Base-by-base conservation (phyloP, 331 rosid species). In the Malus hybrid region DNA sequence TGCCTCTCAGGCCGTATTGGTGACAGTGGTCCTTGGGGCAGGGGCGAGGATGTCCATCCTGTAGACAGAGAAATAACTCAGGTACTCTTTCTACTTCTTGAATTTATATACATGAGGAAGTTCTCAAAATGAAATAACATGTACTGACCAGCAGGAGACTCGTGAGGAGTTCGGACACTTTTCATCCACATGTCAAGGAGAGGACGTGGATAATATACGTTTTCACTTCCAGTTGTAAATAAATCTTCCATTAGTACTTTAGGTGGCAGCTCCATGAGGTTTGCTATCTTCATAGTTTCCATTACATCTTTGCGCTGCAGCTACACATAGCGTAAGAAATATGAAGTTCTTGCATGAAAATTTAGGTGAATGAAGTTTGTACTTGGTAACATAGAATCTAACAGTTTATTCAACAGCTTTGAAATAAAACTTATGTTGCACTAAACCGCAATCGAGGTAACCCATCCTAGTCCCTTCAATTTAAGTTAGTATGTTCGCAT, bases 201-300 rank as follows among this genome's bases (percentile, higher is more conserved):
- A 72, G 92, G 90, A 46, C 34, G 70, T 26, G 96, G 99, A 85
- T 91, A 94, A 85, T 90, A 82, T 76, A 88, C 67, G 75, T 82
- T 80, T 71, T 75, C 70, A 69, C 70, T 81, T 80, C 82, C 91
- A 58, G 66, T 78, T 65, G 79, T 67, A 72, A 82, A 87, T 85
- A 86, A 85, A 71, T 74, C 70, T 65, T 80, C 87, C 64, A 80
- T 79, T 66, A 94, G 82, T 74, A 81, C 90, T 74, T 80, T 73
- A 12, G 91, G 88, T 53, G 99, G 99, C 68, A 87, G 77, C 73
- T 89, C 89, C 96, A 90, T 87, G 82, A 90, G 92, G 80, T 80
- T 75, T 53, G 71, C 80, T 68, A 85, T 83, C 89, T 92, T 87
- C 79, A 48, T 73, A 52, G 87, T 75, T 66, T 83, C 70, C 78